Percentiles rank a stretch among this genome's conserved stretches.
Conservation (phyloP, 495 filamentous ascomycete genomes). For the Xylaria castorea region DNA sequence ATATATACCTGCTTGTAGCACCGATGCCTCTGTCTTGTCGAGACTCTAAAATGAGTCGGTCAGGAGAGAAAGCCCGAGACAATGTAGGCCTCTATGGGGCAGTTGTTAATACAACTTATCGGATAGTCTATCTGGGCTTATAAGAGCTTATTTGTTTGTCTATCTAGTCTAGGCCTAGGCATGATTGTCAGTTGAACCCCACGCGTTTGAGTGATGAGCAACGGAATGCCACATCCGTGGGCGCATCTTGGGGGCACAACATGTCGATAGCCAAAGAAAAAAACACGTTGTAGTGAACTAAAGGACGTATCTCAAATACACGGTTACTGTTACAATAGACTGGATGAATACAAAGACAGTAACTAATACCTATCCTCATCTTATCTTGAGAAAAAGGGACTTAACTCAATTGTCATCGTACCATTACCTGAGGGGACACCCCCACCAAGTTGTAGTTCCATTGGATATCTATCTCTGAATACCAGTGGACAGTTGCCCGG, state of each 20-base stretch:
- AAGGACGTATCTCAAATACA: not conserved
- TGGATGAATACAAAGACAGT: not conserved
- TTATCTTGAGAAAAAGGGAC: not conserved
- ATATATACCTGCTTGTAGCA: not conserved
- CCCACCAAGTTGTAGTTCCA: not conserved
- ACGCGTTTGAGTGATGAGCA: slow-evolving; percentile 19
- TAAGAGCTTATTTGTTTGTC: not conserved
- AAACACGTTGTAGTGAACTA: not conserved
- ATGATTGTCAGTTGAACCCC: not conserved
- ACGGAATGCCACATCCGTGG: slow-evolving; percentile 7
- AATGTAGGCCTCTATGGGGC: not conserved
- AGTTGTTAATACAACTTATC: not conserved
- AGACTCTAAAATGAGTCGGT: not conserved
- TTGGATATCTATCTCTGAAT: not conserved
- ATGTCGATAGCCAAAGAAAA: slow-evolving; percentile 6
- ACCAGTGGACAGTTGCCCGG: not conserved
- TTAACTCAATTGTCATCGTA: not conserved
- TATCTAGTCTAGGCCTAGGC: not conserved
- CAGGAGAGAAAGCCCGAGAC: not conserved
- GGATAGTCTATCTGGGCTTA: not conserved
- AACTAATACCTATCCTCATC: not conserved
- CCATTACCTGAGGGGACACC: not conserved
- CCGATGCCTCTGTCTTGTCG: not conserved
- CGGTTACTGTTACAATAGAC: not conserved
- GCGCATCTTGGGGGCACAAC: not conserved